These are phyloP conservation scores for Saksenaea vasiformis DNA, from an alignment of 371 early-diverging fungal species.

Conservation along the genomic window DNA sequence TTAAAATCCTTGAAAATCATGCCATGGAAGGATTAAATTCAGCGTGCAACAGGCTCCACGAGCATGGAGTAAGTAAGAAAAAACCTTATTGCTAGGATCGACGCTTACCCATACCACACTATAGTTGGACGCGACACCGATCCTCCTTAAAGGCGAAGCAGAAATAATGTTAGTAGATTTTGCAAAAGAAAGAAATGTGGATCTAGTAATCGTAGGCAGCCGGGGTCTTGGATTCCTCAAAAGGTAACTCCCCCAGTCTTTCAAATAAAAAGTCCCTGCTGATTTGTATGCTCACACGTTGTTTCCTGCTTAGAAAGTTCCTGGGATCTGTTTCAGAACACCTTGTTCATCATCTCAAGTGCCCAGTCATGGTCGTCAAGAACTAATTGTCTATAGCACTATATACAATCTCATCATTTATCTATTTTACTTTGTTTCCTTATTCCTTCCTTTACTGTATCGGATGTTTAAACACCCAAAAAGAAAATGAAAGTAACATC, in stretches of 20 bases:
- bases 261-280: not conserved
- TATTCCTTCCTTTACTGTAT: not conserved
- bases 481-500: not conserved
- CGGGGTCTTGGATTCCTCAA: slow-evolving; percentile 29
- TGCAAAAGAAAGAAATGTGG: slow-evolving; percentile 24
- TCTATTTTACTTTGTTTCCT: not conserved
- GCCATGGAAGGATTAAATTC: slow-evolving; percentile 15
- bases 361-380: slow-evolving; percentile 25
- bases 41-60: slow-evolving; percentile 20
- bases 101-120: not conserved
- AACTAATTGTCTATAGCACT: not conserved
- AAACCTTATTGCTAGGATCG: not conserved
- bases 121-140: slow-evolving; percentile 21
- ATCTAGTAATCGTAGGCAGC: slow-evolving; percentile 31
- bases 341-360: slow-evolving; percentile 25
- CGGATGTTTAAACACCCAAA: not conserved
- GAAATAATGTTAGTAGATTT: slow-evolving; percentile 25
- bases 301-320: slow-evolving; percentile 16
- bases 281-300: not conserved
- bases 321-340: slow-evolving; percentile 37
- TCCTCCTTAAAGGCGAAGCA: slow-evolving; percentile 29
- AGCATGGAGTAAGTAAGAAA: slow-evolving; percentile 35
- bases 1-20: slow-evolving; percentile 23
- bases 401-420: not conserved
- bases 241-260: slow-evolving; percentile 17